These are phyloP conservation scores for Mycena filopes DNA, from an alignment of 768 basidiomycete species.

Conservation along the genomic window DNA sequence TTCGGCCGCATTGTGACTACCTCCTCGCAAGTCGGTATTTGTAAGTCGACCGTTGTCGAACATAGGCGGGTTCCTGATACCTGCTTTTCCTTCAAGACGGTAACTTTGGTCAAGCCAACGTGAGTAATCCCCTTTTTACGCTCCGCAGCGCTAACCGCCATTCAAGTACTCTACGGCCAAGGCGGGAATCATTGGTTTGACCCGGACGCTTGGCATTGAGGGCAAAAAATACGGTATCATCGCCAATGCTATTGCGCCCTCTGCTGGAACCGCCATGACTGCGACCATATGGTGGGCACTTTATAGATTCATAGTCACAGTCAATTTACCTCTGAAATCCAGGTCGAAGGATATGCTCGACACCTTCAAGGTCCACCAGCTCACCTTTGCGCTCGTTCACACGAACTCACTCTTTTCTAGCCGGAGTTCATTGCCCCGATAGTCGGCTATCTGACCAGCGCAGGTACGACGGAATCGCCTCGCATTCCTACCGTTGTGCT, in stretches of 20 bases:
- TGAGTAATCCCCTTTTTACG: constrained; percentile 40
- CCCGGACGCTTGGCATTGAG: constrained; percentile 91
- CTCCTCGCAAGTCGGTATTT: constrained; percentile 92
- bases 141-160: constrained; percentile 13
- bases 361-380: constrained; percentile 77
- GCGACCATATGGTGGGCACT: constrained; percentile 74
- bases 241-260: constrained; percentile 88
- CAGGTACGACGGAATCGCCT: constrained; percentile 50
- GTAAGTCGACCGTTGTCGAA: constrained; percentile 56
- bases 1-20: constrained; percentile 96
- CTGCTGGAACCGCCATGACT: constrained; percentile 93
- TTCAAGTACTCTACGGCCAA: constrained; percentile 90
- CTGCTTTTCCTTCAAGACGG: constrained; percentile 71
- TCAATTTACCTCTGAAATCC: neutral
- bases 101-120: constrained; percentile 95
- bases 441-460: constrained; percentile 89
- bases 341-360: constrained; percentile 90
- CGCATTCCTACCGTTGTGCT: neutral
- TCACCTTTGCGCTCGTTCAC: neutral
- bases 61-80: neutral
- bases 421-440: constrained; percentile 94
- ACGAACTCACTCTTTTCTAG: constrained; percentile 35
- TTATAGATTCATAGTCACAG: too few relatives aligned
- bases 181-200: constrained; percentile 89
- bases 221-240: constrained; percentile 92